phyloP scores from a whole-genome alignment of 139 green algal species.

The Nannochloris sp. region DNA sequence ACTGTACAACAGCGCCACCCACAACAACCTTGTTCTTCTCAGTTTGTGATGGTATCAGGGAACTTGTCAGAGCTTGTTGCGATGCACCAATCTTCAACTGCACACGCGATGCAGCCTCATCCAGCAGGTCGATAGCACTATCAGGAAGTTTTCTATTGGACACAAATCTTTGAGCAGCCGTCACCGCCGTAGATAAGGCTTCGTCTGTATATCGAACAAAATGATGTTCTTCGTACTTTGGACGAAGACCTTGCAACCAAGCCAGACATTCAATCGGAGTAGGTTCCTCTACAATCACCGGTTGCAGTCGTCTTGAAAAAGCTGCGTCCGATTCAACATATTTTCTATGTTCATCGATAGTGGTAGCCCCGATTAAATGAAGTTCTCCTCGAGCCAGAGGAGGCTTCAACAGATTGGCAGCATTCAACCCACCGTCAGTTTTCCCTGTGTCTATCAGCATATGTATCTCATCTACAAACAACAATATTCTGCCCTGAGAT shows the following conservation, averaged over 20 bases:
- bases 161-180: conserved; percentile 54
- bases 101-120: conserved; percentile 53
- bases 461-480: conserved; percentile 74
- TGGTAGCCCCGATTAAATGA: conserved; percentile 78
- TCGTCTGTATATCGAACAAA: conserved; percentile 51
- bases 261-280: conserved; percentile 47
- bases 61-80: background rate
- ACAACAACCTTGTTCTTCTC: too few species aligned
- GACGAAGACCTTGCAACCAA: conserved; percentile 61
- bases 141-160: conserved; percentile 55
- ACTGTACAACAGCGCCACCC: too few species aligned
- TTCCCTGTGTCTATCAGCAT: conserved; percentile 35
- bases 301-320: conserved; percentile 74
- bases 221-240: conserved; percentile 77
- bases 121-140: conserved; percentile 74
- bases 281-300: conserved; percentile 71
- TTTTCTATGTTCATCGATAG: conserved; percentile 76
- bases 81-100: conserved; percentile 3
- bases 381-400: conserved; percentile 60
- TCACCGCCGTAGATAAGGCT: conserved; percentile 59
- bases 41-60: background rate
- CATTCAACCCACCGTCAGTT: conserved; percentile 13
- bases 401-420: conserved; percentile 81
- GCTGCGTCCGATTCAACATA: conserved; percentile 85
- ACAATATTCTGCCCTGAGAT: conserved; percentile 38